Conservation (phyloP, 2,329 filamentous ascomycete genomes). For the Colletotrichum scovillei region DNA sequence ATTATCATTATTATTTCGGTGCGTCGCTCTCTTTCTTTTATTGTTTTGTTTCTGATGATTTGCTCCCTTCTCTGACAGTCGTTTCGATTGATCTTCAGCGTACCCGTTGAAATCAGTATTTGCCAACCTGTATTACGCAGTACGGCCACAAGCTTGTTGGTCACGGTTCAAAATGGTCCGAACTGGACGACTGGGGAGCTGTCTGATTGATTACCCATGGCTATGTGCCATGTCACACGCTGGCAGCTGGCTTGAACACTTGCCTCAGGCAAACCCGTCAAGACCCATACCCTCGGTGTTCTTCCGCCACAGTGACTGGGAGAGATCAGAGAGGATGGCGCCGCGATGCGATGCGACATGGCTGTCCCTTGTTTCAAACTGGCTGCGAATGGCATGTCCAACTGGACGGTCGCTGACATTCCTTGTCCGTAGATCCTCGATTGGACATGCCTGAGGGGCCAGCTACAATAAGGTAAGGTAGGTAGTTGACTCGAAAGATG, state of each 20-base stretch:
- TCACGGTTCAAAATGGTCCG: not conserved
- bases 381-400: constrained; percentile 15
- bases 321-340: constrained; percentile 12
- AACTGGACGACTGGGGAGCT: not conserved
- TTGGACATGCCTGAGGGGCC: not conserved
- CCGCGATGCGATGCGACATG: constrained; percentile 29
- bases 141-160: not conserved
- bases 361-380: constrained; percentile 33
- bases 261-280: constrained; percentile 15
- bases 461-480: not conserved
- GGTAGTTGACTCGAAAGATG: not conserved
- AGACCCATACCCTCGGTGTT: constrained; percentile 31
- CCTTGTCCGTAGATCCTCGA: constrained; percentile 14
- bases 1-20: not conserved
- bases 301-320: constrained; percentile 18
- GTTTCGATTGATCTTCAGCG: not conserved
- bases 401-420: constrained; percentile 10
- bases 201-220: not conserved
- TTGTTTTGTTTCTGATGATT: not conserved
- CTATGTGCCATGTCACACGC: not conserved
- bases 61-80: not conserved
- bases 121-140: not conserved
- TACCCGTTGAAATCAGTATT: not conserved
- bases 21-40: not conserved
- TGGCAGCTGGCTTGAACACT: not conserved